Conservation (phyloP, 768 basidiomycete genomes). For the Amanita muscaria region DNA sequence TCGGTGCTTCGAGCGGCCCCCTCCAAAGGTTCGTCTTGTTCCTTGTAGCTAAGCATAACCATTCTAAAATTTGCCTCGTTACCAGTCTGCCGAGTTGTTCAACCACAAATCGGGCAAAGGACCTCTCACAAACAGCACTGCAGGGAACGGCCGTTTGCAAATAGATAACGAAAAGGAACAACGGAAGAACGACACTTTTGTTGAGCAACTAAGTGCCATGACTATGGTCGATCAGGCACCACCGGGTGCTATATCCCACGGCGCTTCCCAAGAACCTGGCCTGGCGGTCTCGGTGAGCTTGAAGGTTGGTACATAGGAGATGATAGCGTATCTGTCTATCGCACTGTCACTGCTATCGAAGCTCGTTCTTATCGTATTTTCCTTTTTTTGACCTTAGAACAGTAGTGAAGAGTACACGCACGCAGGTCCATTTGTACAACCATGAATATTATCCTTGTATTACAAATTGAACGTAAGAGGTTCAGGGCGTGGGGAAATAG, state of each 20-base stretch:
- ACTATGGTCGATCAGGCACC: conserved; percentile 13
- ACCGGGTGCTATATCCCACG: not conserved
- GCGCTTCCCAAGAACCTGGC: not conserved
- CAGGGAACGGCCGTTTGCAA: conserved; percentile 14
- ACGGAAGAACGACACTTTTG: conserved; percentile 9
- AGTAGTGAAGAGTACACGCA: not conserved
- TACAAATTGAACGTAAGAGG: not conserved
- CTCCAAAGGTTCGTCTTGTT: conserved; percentile 29
- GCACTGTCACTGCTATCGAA: conserved; percentile 8
- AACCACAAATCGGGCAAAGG: conserved; percentile 26
- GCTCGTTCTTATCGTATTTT: conserved; percentile 4
- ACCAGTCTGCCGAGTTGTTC: conserved; percentile 25
- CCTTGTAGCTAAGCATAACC: too few species aligned
- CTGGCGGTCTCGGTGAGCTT: not conserved
- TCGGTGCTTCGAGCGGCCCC: conserved; percentile 36
- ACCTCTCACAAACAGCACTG: conserved; percentile 16
- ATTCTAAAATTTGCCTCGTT: not conserved
- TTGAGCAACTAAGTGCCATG: conserved; percentile 17
- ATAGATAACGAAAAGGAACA: conserved; percentile 9
- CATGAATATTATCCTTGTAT: not conserved
- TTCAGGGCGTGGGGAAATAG: too few species aligned
- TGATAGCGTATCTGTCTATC: conserved; percentile 3
- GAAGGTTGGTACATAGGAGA: not conserved
- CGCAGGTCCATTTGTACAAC: not conserved
- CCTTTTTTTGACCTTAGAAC: conserved; percentile 6